Base-by-base conservation (phyloP, 2,329 filamentous ascomycete genomes). In the Aspergillus terreus region DNA sequence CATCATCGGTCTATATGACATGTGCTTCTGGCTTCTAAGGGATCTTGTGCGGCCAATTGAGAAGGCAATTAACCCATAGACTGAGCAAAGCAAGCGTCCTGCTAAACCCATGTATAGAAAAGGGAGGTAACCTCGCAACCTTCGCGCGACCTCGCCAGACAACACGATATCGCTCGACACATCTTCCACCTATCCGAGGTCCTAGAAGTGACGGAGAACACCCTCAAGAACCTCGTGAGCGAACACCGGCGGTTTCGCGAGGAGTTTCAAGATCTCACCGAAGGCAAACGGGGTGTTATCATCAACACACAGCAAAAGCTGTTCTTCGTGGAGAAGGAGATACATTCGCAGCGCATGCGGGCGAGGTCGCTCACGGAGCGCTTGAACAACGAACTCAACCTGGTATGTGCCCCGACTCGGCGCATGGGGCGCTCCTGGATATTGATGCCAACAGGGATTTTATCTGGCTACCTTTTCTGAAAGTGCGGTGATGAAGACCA, bases 141-240 rank as follows among this genome's bases (percentile, higher is more conserved):
- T 53, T 50, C 5, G 47, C 64, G 25, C 65, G 65, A 49, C 56
- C 55, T 10, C 49, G 55, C 11, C 17, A 10, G 19, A 42, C 60
- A 69, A 2, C 67, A 71, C 50, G 63, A 71, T 23, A 62, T 65
- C 41, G 62, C 62, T 4, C 57, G 68, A 10, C 68, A 71, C 49
- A 59, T 61, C 19, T 63, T 67, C 21, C 66, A 71, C 46, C 61
- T 56, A 4, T 61, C 58, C 5, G 68, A 71, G 53, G 64, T 61
- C 4, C 59, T 71, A n/a, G 59, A 64, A 6, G 61, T 70, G 6
- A 64, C 68, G 0, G 55, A 62, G 25, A 60, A 68, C 25, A 68
- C 61, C 2, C 32, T 68, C 23, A 40, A 54, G 4, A 56, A 56
- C 11, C 51, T 69, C 4, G 47, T 63, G 7, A 33, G 47, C 11